A percentile compares a stretch with the other conserved stretches of the same genome.
Evolutionary conservation across 2,329 filamentous ascomycete species (phyloP).

Genomic region (Piedraia hortae): DNA sequence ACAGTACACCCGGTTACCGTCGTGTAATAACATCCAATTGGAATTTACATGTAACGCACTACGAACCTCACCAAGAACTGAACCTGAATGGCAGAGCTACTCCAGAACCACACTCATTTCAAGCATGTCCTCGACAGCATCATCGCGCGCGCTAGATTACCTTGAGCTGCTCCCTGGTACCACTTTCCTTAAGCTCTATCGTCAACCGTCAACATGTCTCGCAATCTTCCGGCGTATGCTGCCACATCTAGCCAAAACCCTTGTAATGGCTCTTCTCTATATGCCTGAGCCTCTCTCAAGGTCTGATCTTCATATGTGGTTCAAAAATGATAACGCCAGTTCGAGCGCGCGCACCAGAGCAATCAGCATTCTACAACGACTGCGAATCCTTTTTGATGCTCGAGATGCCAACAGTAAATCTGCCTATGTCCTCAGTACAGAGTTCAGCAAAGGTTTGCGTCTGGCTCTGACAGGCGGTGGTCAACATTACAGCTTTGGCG

Average conservation of each 20-base stretch:
- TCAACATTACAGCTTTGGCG: conserved; percentile 66
- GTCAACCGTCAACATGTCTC: conserved; percentile 80
- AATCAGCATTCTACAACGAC: conserved; percentile 48
- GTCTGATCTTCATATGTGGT: conserved; percentile 64
- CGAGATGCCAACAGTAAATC: conserved; percentile 31
- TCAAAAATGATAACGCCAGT: conserved; percentile 30
- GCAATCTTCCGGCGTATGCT: conserved; percentile 96
- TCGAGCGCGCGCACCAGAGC: conserved; percentile 47
- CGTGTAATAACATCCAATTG: no score
- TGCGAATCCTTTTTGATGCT: conserved; percentile 58
- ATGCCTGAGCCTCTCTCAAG: conserved; percentile 54
- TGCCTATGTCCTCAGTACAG: conserved; percentile 49
- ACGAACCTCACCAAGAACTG: no score
- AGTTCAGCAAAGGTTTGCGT: conserved; percentile 61
- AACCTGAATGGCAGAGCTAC: not conserved
- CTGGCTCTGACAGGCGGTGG: conserved; percentile 68
- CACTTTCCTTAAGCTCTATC: conserved; percentile 75
- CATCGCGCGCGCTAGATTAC: conserved; percentile 51
- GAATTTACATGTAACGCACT: no score
- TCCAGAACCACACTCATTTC: not conserved
- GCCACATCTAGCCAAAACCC: conserved; percentile 72
- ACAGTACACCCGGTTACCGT: no score
- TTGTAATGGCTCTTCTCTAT: conserved; percentile 90
- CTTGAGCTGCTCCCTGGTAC: conserved; percentile 74
- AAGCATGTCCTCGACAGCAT: conserved; percentile 21